Conservation (phyloP, 768 basidiomycete species). For the Clathrus columnatus region DNA sequence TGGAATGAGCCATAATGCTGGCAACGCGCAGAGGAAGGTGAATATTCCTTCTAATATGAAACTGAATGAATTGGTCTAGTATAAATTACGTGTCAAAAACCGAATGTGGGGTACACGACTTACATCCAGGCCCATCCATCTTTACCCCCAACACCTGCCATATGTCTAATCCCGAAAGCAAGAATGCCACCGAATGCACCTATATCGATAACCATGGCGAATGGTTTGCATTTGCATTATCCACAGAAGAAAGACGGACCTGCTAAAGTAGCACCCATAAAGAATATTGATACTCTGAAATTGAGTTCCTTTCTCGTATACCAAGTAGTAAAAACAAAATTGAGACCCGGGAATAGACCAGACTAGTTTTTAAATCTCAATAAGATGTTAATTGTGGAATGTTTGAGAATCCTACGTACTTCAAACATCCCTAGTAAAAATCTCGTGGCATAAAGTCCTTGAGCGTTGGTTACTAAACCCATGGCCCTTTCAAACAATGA, state of each 20-base stretch:
- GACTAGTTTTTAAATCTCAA: not conserved
- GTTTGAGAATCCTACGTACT: constrained; percentile 4
- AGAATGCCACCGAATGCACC: constrained; percentile 18
- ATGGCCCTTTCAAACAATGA: not conserved
- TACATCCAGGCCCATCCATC: constrained; percentile 20
- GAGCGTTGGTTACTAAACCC: constrained; percentile 18
- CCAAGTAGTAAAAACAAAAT: constrained; percentile 23
- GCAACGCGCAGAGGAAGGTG: constrained; percentile 23
- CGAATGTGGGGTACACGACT: constrained; percentile 1
- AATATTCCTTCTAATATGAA: constrained; percentile 24
- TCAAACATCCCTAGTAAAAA: constrained; percentile 23
- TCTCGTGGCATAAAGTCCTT: constrained; percentile 24
- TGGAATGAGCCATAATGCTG: constrained; percentile 22
- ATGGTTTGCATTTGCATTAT: not conserved
- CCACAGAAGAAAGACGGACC: not conserved
- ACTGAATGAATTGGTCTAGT: not conserved
- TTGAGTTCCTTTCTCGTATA: constrained; percentile 19
- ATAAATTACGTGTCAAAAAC: not conserved
- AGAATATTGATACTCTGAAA: constrained; percentile 22
- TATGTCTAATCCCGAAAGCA: constrained; percentile 20
- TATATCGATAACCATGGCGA: not conserved
- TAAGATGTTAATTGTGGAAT: not conserved
- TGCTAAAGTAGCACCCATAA: constrained; percentile 23
- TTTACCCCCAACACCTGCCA: constrained; percentile 18
- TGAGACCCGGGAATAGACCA: constrained; percentile 22